Base-by-base conservation (phyloP, 345 rosid species). In the Erysimum cheiranthoides region DNA sequence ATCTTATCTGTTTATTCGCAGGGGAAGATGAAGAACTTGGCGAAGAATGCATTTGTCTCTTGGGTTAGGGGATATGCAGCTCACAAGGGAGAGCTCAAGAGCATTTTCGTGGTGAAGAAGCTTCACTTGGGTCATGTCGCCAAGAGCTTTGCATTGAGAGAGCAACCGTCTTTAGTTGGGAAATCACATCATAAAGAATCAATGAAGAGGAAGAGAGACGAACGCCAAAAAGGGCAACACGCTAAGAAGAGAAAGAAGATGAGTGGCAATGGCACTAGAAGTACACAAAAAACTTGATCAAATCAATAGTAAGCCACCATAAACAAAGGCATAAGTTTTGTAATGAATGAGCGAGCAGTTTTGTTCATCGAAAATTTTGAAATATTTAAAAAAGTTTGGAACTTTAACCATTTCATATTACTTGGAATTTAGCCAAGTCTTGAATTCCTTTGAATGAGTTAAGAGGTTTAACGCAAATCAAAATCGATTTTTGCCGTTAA, bases 111-210 rank as follows among this genome's bases (percentile, higher is more conserved):
- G 83, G 89, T 89, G 77, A 93, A 95, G 87, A 92, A 88, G 68
- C 98, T 95, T 83, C 98, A 95, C 70, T 70, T 95, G 34, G 99
- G 99, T 58, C 97, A 95, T 78, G 98, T 88, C n/a, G 97, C 98
- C 17, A 95, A 87, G 79, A 92, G 99, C 83, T 95, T 95, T 81
- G 97, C 93, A 27, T 63, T 95, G 75, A 90, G 86, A 83, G 97
- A 95, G 32, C 97, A 90, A 60, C 97, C 97, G 6, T 92, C 99
- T 8, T 75, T 90, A 75, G 97, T 95, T 6, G 97, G 93, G 4
- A 84, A 80, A 45, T 77, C 96, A 34, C 91, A 89, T 68, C 92
- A 87, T 59, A 89, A 87, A 73, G 79, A 76, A 49, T 85, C 89
- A 77, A 92, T 92, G 90, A 92, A 95, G 89, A 86, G 97, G 84